Evolutionary conservation across 208 protist species (phyloP), one percentile per base, ranked within the genome.

Genomic region (Strigomonas culicis): DNA sequence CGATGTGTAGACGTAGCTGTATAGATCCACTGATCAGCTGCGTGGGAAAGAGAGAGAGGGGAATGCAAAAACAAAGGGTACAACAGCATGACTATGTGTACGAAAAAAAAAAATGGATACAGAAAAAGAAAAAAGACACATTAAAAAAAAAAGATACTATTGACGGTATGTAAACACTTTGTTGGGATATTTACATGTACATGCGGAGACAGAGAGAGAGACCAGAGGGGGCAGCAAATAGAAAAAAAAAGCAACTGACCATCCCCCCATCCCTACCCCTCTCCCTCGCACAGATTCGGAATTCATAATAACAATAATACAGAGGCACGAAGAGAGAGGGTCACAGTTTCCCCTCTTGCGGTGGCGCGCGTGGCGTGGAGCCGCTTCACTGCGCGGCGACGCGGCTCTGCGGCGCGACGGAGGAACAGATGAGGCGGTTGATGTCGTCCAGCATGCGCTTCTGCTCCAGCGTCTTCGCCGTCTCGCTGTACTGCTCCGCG

Each of bases 401-500:
- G 13, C 74, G 59, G 3, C 84, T 89, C 30, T 87, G 79, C 24
- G 75, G 68, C 19, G 79, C 59, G 50, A 87, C 66, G 32, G 78
- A 72, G 52, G 63, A 68, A 51, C 77, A 84, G 13, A 90, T 52
- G 25, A 82, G 25, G 15, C 57, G 43, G 51, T 89, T 94, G 13
- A 94, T 62, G 1, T 82, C 79, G 50, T 66, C 66, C 52, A 84
- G 67, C 24, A 72, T 64, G 61, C 82, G 44, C 24, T 77, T 70
- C 77, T 94, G 84, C 27, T 62, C 66, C 11, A 89, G 34, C 22
- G 77, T 90, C 62, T 70, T 78, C 28, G 88, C 84, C 7, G 77
- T 76, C 53, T 88, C 80, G 41, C 79, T 79, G 70, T 81, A 91
- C 11, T 85, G 75, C 66, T 94, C 88, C 27, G 80, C 84, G 19